Percentiles rank a stretch among this genome's conserved stretches.
Evolutionary conservation across 805 yeast genomes (phyloP).

Genomic region (Metschnikowia kunwiensis): DNA sequence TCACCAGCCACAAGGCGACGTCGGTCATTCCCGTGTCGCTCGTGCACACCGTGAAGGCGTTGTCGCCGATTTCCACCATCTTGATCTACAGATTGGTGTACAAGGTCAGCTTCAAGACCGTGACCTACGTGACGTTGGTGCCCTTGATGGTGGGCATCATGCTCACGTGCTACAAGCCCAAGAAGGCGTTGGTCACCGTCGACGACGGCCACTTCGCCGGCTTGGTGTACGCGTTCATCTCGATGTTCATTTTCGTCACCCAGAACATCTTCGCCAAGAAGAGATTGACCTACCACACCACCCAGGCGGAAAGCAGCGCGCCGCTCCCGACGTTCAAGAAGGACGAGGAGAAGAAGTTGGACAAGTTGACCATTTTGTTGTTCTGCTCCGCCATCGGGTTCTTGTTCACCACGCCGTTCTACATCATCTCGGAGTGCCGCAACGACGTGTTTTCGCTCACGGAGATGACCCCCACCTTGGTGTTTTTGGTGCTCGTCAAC

Average conservation of each 20-base stretch:
- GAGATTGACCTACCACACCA: conserved; percentile 52
- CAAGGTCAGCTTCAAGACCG: conserved; percentile 50
- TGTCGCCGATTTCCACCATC: conserved; percentile 88
- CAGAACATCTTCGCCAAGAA: conserved; percentile 81
- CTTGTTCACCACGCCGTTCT: conserved; percentile 62
- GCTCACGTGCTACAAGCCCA: conserved; percentile 60
- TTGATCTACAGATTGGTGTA: conserved; percentile 66
- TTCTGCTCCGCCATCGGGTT: conserved; percentile 74
- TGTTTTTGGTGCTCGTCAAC: conserved; percentile 50
- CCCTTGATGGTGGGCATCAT: conserved; percentile 86
- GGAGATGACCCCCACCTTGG: conserved; percentile 30
- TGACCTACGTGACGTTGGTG: conserved; percentile 74
- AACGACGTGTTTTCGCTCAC: conserved; percentile 26
- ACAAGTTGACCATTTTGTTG: conserved; percentile 66
- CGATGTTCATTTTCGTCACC: conserved; percentile 67
- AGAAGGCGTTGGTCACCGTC: conserved; percentile 22
- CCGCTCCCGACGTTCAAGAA: conserved; percentile 25
- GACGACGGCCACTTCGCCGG: conserved; percentile 33
- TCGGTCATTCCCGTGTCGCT: conserved; percentile 88
- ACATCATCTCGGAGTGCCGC: conserved; percentile 52
- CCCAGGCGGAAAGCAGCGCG: conserved; percentile 18
- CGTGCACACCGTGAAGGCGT: conserved; percentile 90
- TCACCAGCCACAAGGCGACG: conserved; percentile 90
- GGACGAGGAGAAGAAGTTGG: conserved; percentile 43
- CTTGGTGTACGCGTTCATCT: conserved; percentile 48